Evolutionary conservation across 1,284 basidiomycete species (phyloP).

Genomic region (Irpex sp.): DNA sequence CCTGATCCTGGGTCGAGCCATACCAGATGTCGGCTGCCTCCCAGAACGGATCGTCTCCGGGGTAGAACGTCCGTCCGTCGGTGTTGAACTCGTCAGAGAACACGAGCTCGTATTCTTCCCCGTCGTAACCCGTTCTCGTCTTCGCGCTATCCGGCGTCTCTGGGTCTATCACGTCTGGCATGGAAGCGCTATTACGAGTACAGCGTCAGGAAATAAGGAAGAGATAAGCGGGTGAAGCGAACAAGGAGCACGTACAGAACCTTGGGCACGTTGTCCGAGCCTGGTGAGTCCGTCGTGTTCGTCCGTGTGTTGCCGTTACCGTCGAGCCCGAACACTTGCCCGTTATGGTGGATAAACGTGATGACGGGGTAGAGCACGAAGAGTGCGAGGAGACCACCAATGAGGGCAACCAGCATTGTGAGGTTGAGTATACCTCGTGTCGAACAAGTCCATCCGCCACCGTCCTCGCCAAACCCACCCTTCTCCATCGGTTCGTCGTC

Average conservation of each 20-base stretch:
- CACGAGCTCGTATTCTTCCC: constrained; percentile 57
- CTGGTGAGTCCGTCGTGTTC: constrained; percentile 59
- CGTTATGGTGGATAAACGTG: constrained; percentile 43
- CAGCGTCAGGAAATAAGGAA: background rate
- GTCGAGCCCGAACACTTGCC: constrained; percentile 50
- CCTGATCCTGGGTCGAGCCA: constrained; percentile 59
- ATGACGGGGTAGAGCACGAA: constrained; percentile 83
- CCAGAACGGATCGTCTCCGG: constrained; percentile 73
- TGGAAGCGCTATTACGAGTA: constrained; percentile 33
- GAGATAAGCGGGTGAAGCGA: background rate
- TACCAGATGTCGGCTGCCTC: constrained; percentile 73
- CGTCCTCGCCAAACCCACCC: constrained; percentile 33
- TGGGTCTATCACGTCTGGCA: constrained; percentile 63
- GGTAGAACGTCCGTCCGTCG: constrained; percentile 69
- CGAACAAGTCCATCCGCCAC: constrained; percentile 26
- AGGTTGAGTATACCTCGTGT: constrained; percentile 46
- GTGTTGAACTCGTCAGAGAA: constrained; percentile 85
- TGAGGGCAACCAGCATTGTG: constrained; percentile 42
- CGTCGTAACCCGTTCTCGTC: constrained; percentile 64
- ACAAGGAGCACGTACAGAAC: background rate
- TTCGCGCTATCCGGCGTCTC: constrained; percentile 60
- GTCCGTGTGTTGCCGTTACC: constrained; percentile 63
- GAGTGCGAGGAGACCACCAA: constrained; percentile 45
- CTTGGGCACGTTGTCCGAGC: constrained; percentile 29
- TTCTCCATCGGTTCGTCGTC: constrained; percentile 59